These are phyloP conservation scores for Ogataea thermomethanolica DNA, from an alignment of 805 yeast species.

Conservation along the genomic window DNA sequence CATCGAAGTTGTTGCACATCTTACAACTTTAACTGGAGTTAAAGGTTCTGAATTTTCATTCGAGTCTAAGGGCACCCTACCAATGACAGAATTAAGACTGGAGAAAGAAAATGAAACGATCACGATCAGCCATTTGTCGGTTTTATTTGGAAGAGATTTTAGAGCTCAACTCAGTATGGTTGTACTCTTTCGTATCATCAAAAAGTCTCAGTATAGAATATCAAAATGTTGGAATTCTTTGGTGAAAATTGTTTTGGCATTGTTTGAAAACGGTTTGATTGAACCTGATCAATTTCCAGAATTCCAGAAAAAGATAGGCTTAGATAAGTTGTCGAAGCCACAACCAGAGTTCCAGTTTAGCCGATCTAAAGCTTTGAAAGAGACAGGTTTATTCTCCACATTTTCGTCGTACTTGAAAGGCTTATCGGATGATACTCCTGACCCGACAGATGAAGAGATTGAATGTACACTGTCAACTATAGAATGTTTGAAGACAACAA, in stretches of 20 bases:
- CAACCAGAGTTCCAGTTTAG: constrained; percentile 65
- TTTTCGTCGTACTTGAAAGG: constrained; percentile 91
- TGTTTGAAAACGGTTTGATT: constrained; percentile 71
- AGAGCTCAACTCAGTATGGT: constrained; percentile 89
- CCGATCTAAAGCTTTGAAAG: constrained; percentile 62
- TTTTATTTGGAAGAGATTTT: constrained; percentile 83
- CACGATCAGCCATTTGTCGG: constrained; percentile 77
- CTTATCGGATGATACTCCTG: constrained; percentile 77
- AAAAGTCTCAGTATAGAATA: constrained; percentile 50
- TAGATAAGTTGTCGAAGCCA: constrained; percentile 56
- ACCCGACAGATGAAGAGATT: constrained; percentile 91
- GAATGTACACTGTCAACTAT: constrained; percentile 78
- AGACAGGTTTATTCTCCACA: constrained; percentile 78
- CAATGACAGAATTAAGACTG: constrained; percentile 43
- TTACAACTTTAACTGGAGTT: constrained; percentile 60
- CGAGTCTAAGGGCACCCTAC: constrained; percentile 39
- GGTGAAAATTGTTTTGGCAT: constrained; percentile 53
- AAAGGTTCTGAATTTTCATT: constrained; percentile 28
- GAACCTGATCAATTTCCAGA: constrained; percentile 62
- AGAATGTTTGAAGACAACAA: constrained; percentile 77
- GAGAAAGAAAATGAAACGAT: constrained; percentile 56
- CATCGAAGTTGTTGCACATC: constrained; percentile 59
- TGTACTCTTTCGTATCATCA: constrained; percentile 74
- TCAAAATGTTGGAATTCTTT: constrained; percentile 57
- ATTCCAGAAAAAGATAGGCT: constrained; percentile 54